Evolutionary conservation across 2,329 filamentous ascomycete species (phyloP), one percentile per base, ranked within the genome.

Genomic region (Fusarium fujikuroi): DNA sequence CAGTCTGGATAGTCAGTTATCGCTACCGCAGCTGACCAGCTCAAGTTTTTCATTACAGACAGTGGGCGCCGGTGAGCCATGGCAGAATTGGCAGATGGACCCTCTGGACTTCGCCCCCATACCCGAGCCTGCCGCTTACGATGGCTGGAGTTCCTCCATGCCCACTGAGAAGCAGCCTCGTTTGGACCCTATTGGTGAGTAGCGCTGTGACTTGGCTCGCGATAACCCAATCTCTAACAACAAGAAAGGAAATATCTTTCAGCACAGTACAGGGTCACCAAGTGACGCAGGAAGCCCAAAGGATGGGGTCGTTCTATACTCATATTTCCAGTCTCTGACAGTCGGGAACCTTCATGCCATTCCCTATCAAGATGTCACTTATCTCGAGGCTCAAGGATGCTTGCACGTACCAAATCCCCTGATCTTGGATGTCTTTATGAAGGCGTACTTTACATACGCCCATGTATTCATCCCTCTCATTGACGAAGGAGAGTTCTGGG

Each of bases 181-280:
- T 4, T 12, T 32, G 3, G 21, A 18, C 12, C 10, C 19, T 32
- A 9, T 49, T 6, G 28, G 46, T 50, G 2, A 23, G 30, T 50
- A 50, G 16, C 5, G 18, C 0, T 7, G 3, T 23, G 19, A 9
- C 9, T 8, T 30, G 2, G 0, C 14, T 9, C 8, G 19, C 7
- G 0, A 2, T 11, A 2, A 2, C 9, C 0, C 4, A 0, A 30
- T 30, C 14, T 2, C 19, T 47, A 3, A 47, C 8, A 18, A 2
- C 4, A 2, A 23, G 10, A 32, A n/a, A 21, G 15, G 7, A 12
- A 44, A 49, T 12, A n/a, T 23, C 3, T 32, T 49, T 7, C 30
- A 18, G 3, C 21, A 34, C 1, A 23, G 16, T 14, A 32, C 10
- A 50, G 47, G 1, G 16, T 19, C 47, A 19, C 21, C 30, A 5